Evolutionary conservation across 306 rosid species (phyloP).

Genomic region (Acacia melanoxylon): DNA sequence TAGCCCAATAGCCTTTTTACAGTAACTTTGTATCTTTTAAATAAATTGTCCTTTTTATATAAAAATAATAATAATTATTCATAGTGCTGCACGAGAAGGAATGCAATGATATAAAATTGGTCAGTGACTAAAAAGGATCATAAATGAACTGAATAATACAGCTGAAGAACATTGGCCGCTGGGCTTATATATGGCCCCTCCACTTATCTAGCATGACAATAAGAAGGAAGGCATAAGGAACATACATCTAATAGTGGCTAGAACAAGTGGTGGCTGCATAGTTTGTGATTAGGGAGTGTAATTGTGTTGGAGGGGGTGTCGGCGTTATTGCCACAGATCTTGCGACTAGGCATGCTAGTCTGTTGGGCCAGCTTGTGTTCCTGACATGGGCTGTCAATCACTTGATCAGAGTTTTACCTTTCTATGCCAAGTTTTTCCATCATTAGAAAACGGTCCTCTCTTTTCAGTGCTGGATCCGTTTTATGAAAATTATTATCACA

Average conservation of each 20-base stretch:
- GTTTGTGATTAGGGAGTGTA: slow-evolving; percentile 57
- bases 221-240: not conserved
- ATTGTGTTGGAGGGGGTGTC: slow-evolving; percentile 27
- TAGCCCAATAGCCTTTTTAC: too few relatives aligned
- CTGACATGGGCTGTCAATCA: slow-evolving; percentile 39
- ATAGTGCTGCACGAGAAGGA: too few relatives aligned
- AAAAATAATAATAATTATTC: too few relatives aligned
- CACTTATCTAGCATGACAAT: too few relatives aligned
- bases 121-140: not conserved
- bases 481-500: too few relatives aligned
- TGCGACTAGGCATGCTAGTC: slow-evolving; percentile 37
- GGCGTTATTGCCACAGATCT: slow-evolving; percentile 46
- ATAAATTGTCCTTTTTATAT: too few relatives aligned
- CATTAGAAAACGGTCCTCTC: too few relatives aligned
- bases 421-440: too few relatives aligned
- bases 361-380: slow-evolving; percentile 67
- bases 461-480: too few relatives aligned
- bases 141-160: slow-evolving; percentile 2
- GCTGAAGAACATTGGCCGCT: not conserved
- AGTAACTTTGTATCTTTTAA: too few relatives aligned
- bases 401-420: slow-evolving; percentile 38
- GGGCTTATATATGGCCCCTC: too few relatives aligned
- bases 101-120: not conserved
- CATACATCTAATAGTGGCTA: slow-evolving; percentile 30
- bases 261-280: slow-evolving; percentile 37